Evolutionary conservation across 495 filamentous ascomycete genomes (phyloP).

Genomic region (Podospora conica): DNA sequence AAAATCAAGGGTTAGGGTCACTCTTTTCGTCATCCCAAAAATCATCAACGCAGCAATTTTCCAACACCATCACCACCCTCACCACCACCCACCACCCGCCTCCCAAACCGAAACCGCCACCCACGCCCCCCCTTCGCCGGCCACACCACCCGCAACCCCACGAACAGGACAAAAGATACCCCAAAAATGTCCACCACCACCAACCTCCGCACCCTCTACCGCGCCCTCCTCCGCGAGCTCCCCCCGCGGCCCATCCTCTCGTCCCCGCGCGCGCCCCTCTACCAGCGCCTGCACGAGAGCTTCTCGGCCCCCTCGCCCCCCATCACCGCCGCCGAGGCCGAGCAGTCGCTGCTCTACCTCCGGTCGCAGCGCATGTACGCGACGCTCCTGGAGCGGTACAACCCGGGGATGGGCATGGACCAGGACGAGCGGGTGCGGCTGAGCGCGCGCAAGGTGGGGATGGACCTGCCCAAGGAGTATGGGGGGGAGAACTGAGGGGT

Average conservation of each 20-base stretch:
- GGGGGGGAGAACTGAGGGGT: constrained; percentile 8
- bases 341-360: constrained; percentile 74
- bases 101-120: neutral
- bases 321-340: constrained; percentile 49
- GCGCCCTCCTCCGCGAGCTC: constrained; percentile 83
- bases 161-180: neutral
- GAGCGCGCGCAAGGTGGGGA: constrained; percentile 80
- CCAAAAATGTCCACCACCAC: constrained; percentile 20
- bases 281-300: constrained; percentile 53
- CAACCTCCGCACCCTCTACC: constrained; percentile 74
- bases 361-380: constrained; percentile 77
- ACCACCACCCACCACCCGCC: neutral
- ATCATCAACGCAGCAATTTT: neutral
- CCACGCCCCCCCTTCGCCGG: neutral
- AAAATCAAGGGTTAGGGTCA: constrained; percentile 4
- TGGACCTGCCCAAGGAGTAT: constrained; percentile 68
- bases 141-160: neutral
- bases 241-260: constrained; percentile 58
- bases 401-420: constrained; percentile 77
- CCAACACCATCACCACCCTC: neutral
- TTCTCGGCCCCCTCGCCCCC: constrained; percentile 18
- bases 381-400: constrained; percentile 80
- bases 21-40: neutral
- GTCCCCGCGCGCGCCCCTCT: constrained; percentile 49
- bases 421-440: constrained; percentile 79